Evolutionary conservation across 192 early-diverging fungal species (phyloP).

Genomic region (Jimgerdemannia lactiflua): DNA sequence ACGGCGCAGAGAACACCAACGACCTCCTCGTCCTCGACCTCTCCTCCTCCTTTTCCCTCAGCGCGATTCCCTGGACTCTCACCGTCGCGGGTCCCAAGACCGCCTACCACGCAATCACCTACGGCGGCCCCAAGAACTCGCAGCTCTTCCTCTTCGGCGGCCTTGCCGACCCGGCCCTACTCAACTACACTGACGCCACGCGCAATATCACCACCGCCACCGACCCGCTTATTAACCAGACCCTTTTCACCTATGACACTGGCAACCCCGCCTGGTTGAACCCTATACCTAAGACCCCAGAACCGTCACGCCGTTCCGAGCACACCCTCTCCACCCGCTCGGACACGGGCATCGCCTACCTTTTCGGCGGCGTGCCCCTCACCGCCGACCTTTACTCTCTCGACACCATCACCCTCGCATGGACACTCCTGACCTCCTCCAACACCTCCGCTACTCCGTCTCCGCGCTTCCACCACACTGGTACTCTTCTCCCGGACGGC

Average conservation of each 20-base stretch:
- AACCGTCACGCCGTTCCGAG: slow-evolving; percentile 4
- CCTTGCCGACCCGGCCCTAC: slow-evolving; percentile 1
- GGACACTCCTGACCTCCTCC: slow-evolving; percentile 6
- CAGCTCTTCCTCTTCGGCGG: slow-evolving; percentile 21
- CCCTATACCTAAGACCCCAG: not conserved
- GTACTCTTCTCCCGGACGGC: slow-evolving; percentile 18
- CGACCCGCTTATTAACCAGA: no score
- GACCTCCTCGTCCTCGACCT: slow-evolving; percentile 5
- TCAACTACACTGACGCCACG: not conserved
- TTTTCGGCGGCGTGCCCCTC: slow-evolving; percentile 23
- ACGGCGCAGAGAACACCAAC: slow-evolving; percentile 8
- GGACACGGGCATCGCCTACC: slow-evolving; percentile 8
- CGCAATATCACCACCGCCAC: no score
- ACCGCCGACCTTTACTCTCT: slow-evolving; percentile 16
- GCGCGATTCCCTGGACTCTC: no score
- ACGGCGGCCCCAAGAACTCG: slow-evolving; percentile 14
- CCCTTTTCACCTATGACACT: not conserved
- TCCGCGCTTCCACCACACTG: slow-evolving; percentile 18
- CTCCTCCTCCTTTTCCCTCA: not conserved
- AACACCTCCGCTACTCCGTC: slow-evolving; percentile 14
- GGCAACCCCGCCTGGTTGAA: not conserved
- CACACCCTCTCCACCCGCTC: slow-evolving; percentile 14
- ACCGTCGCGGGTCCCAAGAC: slow-evolving; percentile 13
- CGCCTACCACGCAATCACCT: slow-evolving; percentile 13
- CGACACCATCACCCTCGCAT: slow-evolving; percentile 12